Conservation (phyloP, 441 rosid genomes). For the Euphorbia corollata region DNA sequence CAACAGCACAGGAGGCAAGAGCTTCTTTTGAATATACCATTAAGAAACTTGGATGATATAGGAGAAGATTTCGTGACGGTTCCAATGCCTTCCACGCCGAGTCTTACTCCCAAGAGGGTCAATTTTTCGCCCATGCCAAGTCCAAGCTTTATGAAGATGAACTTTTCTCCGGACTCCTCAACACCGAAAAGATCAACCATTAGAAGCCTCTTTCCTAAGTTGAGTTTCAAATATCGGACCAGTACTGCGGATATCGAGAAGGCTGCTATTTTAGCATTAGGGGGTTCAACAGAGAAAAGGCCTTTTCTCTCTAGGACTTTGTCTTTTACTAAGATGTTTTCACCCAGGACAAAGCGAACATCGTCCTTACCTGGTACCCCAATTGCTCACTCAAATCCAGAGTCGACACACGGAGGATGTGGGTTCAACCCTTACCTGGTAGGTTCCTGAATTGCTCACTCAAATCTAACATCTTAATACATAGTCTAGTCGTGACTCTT, state of each 20-base stretch:
- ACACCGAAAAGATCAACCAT: conserved; percentile 40
- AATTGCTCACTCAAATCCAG: conserved; percentile 73
- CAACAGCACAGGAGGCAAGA: conserved; percentile 29
- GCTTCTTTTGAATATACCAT: conserved; percentile 43
- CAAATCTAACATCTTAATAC: background rate
- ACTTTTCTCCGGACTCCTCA: conserved; percentile 37
- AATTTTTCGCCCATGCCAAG: conserved; percentile 76
- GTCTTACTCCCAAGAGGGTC: conserved; percentile 57
- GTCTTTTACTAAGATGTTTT: conserved; percentile 63
- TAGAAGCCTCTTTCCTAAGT: conserved; percentile 55
- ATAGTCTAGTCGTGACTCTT: background rate
- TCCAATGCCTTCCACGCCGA: conserved; percentile 51
- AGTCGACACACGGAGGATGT: conserved; percentile 61
- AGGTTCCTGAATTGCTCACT: too few relatives aligned
- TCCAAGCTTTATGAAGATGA: conserved; percentile 36
- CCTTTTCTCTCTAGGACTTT: conserved; percentile 50
- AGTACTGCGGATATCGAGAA: conserved; percentile 59
- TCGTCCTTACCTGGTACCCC: conserved; percentile 74
- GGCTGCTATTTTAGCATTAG: conserved; percentile 65
- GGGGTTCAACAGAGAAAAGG: conserved; percentile 46
- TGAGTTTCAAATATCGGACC: conserved; percentile 53
- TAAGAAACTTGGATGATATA: conserved; percentile 33
- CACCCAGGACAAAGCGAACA: conserved; percentile 43
- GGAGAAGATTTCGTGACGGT: conserved; percentile 38
- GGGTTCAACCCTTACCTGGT: conserved; percentile 23